phyloP scores from a whole-genome alignment of 1,139 yeast species.

The Debaryomyces fabryi region DNA sequence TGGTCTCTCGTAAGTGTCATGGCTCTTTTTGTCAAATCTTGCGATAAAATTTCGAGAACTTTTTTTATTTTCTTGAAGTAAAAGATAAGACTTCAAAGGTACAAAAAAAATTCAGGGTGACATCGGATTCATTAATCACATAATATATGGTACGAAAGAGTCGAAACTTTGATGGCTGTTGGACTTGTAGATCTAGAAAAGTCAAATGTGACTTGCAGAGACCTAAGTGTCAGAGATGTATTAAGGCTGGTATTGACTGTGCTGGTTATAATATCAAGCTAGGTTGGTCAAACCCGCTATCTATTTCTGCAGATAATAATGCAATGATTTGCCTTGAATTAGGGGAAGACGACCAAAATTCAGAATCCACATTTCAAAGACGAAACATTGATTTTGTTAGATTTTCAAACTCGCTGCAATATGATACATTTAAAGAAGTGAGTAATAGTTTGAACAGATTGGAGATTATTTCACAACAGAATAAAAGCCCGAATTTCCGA shows the following conservation, averaged over 20 bases:
- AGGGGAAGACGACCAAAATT: conserved; percentile 23
- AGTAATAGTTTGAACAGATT: conserved; percentile 29
- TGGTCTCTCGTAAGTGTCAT: neutral
- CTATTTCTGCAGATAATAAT: conserved; percentile 22
- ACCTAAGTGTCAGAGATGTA: conserved; percentile 48
- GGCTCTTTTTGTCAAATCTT: neutral
- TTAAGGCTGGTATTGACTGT: conserved; percentile 42
- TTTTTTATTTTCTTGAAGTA: neutral
- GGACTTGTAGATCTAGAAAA: conserved; percentile 54
- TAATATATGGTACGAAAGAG: conserved; percentile 30
- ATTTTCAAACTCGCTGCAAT: conserved; percentile 36
- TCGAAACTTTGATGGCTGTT: conserved; percentile 54
- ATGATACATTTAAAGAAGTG: conserved; percentile 36
- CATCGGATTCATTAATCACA: neutral
- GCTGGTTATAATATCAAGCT: conserved; percentile 44
- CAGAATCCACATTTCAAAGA: conserved; percentile 35
- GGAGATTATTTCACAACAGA: conserved; percentile 20
- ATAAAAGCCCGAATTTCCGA: conserved; percentile 9
- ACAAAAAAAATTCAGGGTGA: neutral
- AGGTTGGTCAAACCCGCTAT: conserved; percentile 44
- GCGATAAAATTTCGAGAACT: neutral
- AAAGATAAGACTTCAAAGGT: neutral
- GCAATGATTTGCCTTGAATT: conserved; percentile 23
- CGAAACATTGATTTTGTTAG: conserved; percentile 38
- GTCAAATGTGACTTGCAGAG: conserved; percentile 51